phyloP scores from a whole-genome alignment of 2,329 filamentous ascomycete species.

The Pseudogymnoascus sp. region DNA sequence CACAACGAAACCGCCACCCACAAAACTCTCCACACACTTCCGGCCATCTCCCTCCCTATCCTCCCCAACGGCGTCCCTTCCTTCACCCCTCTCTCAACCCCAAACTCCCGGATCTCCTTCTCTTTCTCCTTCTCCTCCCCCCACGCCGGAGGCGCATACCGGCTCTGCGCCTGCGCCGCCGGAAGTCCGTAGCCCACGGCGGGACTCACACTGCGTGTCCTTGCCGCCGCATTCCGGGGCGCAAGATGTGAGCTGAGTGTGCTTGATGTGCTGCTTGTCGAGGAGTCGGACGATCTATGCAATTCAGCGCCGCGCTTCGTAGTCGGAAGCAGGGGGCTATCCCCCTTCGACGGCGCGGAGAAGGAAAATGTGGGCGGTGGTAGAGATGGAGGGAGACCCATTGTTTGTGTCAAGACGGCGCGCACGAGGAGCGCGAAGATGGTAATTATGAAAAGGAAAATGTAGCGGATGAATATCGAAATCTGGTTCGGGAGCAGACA shows the following conservation, averaged over 20 bases:
- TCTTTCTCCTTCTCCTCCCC: conserved; percentile 10
- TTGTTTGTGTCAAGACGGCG: conserved; percentile 46
- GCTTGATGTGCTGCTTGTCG: conserved; percentile 25
- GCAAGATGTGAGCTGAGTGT: conserved; percentile 19
- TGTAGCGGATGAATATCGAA: conserved; percentile 74
- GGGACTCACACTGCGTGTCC: conserved; percentile 24
- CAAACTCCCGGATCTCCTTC: conserved; percentile 2
- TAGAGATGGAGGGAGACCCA: background rate
- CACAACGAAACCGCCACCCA: conserved; percentile 59
- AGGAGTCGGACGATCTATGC: conserved; percentile 22
- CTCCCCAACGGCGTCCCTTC: conserved; percentile 35
- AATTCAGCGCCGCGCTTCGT: conserved; percentile 9
- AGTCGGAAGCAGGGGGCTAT: conserved; percentile 8
- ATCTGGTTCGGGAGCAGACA: conserved; percentile 88
- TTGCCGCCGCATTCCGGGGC: conserved; percentile 21
- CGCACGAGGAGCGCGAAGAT: conserved; percentile 44
- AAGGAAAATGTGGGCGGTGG: conserved; percentile 15
- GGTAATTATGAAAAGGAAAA: conserved; percentile 49
- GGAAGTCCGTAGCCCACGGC: conserved; percentile 26
- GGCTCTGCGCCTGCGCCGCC: conserved; percentile 15
- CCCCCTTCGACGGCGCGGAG: conserved; percentile 17
- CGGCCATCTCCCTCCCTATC: conserved; percentile 53
- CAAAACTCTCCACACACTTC: conserved; percentile 53
- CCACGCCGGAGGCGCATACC: conserved; percentile 16
- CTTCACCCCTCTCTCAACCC: conserved; percentile 19